Evolutionary conservation across 176 grass and related monocot genomes (phyloP), one percentile per base, ranked within the genome.

Genomic region (Carex kokanica): DNA sequence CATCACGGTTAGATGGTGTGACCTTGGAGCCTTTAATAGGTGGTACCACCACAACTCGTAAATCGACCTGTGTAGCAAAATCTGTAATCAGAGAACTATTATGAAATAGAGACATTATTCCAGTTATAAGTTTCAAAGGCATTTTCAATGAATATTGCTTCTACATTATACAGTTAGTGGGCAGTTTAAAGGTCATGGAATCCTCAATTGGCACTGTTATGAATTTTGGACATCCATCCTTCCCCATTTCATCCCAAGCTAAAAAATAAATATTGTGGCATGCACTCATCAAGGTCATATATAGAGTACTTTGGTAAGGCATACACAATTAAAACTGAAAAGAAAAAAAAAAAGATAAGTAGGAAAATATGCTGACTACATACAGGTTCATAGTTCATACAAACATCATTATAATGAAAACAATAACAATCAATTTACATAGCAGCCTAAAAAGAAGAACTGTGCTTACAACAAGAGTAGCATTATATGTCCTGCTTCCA

Each of bases 381-480:
- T 77, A 55, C 73, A 77, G 49, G 47, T 77, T 77, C n/a, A n/a
- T n/a, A n/a, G n/a, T n/a, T n/a, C 23, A 10, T 54, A 77, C 24
- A 77, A 77, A 31, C 73, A 77, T 63, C 17, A 74, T 82, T 40
- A 15, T 78, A 7, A 34, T 15, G 60, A 60, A 16, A 31, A 29
- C 25, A 49, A 77, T 60, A 54, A 31, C 31, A 56, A 72, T 60
- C 52, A 29, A 86, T 1, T n/a, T 47, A 32, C 83, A n/a, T 24
- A 51, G 17, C 3, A 36, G 6, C 72, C 1, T 15, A 8, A 49
- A 52, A n/a, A 41, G 16, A 87, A 79, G 45, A 67, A 64, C 81
- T 5, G 74, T 61, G 78, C 94, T 99, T 92, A 99, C 97, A 89
- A 93, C 86, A 83, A 99, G 93, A 15, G 90, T 83, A 78, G 88